Evolutionary conservation across 495 filamentous ascomycete genomes (phyloP).

Genomic region (Annulohypoxylon bovei): DNA sequence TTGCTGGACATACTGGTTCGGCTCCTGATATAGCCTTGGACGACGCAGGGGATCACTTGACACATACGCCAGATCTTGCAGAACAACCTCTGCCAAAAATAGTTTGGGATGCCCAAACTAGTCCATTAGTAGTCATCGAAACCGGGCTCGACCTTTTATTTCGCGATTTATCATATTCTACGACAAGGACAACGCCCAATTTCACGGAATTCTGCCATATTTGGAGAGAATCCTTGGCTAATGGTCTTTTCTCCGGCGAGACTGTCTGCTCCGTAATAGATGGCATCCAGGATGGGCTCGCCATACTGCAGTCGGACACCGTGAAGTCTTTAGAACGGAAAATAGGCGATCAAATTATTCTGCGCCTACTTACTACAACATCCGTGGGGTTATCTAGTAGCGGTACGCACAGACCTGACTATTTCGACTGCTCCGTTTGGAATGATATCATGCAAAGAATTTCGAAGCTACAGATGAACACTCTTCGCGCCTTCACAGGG

Average conservation of each 20-base stretch:
- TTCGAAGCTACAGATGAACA: constrained; percentile 36
- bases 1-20: not conserved
- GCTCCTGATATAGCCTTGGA: not conserved
- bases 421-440: constrained; percentile 32
- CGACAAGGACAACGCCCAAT: not conserved
- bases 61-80: not conserved
- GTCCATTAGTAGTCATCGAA: constrained; percentile 24
- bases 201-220: constrained; percentile 35
- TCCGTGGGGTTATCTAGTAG: constrained; percentile 30
- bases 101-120: constrained; percentile 17
- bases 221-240: constrained; percentile 31
- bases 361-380: constrained; percentile 35
- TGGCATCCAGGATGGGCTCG: constrained; percentile 26
- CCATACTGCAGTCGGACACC: not conserved
- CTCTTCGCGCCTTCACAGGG: constrained; percentile 19
- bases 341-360: constrained; percentile 7
- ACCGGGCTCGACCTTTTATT: constrained; percentile 18
- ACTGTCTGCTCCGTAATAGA: constrained; percentile 28
- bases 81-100: constrained; percentile 1
- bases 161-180: constrained; percentile 16
- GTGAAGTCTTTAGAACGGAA: not conserved
- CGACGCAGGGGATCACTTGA: not conserved
- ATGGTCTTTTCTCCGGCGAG: constrained; percentile 19
- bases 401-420: not conserved
- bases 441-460: constrained; percentile 27